Base-by-base conservation (phyloP, 2,329 filamentous ascomycete genomes). In the Beauveria pseudobassiana region DNA sequence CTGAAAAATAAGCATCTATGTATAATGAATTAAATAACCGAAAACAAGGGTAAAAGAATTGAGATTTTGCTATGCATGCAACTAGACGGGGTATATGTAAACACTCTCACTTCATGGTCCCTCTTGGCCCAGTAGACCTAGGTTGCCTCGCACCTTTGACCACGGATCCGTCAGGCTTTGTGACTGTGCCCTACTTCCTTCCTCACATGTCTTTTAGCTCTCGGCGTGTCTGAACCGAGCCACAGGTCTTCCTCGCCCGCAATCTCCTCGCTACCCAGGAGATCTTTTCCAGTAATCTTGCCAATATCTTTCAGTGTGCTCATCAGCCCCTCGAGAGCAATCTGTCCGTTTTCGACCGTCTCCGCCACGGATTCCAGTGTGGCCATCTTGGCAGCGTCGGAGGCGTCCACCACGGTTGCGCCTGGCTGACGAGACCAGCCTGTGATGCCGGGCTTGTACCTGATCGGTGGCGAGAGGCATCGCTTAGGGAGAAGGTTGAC, bases 291-390 rank as follows among this genome's bases (percentile, higher is more conserved):
- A 9, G 86, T 68, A 7, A 87, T 72, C 45, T 72, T 69, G 56
- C 81, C 75, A 12, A 84, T 76, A 51, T 83, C 76, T n/a, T 73
- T 72, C 3, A 88, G 67, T 1, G 74, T 73, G 55, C 76, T 72
- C 68, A 81, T 79, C 14, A 82, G 80, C 20, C 76, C 76, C 61
- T 84, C 81, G 22, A 87, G 71, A 3, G 82, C 81, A 14, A 80
- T 67, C 65, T 85, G 80, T 0, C 85, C 85, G 58, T 78, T 75
- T 58, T 88, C 84, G 3, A 87, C 77, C 64, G 80, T 82, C 67
- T 86, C 84, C 9, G 82, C 80, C 12, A 87, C 81, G 9, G 75
- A 72, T 67, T 87, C 83, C 12, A 86, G 76, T 1, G 80, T 85
- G 2, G 78, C 73, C 59, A 85, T 82, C 66, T 85, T 86, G 65